Percentiles rank a stretch among this genome's conserved stretches.
These are phyloP conservation scores for Blastobotrys capitulatus DNA, from an alignment of 1,139 yeast genomes.

Conservation along the genomic window DNA sequence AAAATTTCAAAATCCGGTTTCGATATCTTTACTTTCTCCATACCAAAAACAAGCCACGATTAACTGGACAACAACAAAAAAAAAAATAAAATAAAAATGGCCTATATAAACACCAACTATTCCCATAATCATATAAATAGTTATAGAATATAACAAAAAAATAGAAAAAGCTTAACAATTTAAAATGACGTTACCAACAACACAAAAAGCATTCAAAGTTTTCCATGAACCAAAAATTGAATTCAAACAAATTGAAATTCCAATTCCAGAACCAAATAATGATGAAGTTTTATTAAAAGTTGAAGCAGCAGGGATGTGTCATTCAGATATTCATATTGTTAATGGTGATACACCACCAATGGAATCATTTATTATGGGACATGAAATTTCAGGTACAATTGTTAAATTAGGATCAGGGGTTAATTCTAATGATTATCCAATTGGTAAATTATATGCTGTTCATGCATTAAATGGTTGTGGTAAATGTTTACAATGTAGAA, in stretches of 20 bases:
- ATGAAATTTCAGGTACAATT: constrained; percentile 48
- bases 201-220: not conserved
- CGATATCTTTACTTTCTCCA: no score
- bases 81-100: no score
- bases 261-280: constrained; percentile 39
- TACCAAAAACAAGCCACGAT: no score
- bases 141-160: no score
- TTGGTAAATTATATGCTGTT: constrained; percentile 40
- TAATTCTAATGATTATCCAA: constrained; percentile 27
- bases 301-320: constrained; percentile 51
- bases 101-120: no score
- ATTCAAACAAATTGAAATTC: constrained; percentile 21
- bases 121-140: no score
- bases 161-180: no score
- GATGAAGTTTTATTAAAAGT: constrained; percentile 42
- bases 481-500: constrained; percentile 39
- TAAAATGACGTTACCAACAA: not conserved
- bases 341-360: not conserved
- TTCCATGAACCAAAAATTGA: not conserved
- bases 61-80: no score
- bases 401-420: constrained; percentile 37
- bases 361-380: constrained; percentile 45
- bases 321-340: constrained; percentile 46
- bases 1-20: no score
- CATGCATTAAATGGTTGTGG: constrained; percentile 42